phyloP scores from a whole-genome alignment of 805 yeast species.

The Metschnikowia peoriensis region DNA sequence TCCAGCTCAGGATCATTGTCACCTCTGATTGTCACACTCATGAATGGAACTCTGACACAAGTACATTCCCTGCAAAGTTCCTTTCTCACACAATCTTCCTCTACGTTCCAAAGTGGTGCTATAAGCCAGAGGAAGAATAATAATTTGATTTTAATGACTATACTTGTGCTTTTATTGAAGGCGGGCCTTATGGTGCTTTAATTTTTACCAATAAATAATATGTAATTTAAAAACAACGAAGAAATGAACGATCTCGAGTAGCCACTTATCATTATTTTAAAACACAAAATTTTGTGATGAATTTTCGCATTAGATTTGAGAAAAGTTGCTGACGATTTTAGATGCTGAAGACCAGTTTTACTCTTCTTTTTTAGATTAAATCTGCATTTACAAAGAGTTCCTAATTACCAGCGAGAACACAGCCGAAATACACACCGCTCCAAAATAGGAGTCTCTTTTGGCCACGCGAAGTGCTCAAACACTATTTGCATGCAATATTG shows the following conservation, averaged over 20 bases:
- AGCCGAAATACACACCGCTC: no score
- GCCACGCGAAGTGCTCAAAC: no score
- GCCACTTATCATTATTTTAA: neutral
- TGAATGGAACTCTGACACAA: neutral
- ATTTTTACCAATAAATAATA: no score
- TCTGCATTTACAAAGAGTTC: no score
- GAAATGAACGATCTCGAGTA: neutral
- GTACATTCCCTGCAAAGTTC: neutral
- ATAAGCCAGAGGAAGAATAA: neutral
- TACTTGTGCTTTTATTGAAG: neutral
- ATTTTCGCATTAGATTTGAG: no score
- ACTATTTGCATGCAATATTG: no score
- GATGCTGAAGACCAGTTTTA: no score
- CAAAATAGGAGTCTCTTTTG: no score
- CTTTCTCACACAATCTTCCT: neutral
- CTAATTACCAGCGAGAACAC: no score
- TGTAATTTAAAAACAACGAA: neutral
- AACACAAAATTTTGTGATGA: no score
- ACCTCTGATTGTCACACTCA: neutral
- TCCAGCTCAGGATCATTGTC: neutral
- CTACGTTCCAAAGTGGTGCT: constrained; percentile 1
- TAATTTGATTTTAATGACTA: neutral
- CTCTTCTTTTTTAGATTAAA: no score
- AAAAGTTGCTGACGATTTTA: no score
- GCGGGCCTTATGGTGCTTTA: neutral